These are phyloP conservation scores for Nitzschia palea DNA, from an alignment of 108 stramenopile genomes.

Conservation along the genomic window DNA sequence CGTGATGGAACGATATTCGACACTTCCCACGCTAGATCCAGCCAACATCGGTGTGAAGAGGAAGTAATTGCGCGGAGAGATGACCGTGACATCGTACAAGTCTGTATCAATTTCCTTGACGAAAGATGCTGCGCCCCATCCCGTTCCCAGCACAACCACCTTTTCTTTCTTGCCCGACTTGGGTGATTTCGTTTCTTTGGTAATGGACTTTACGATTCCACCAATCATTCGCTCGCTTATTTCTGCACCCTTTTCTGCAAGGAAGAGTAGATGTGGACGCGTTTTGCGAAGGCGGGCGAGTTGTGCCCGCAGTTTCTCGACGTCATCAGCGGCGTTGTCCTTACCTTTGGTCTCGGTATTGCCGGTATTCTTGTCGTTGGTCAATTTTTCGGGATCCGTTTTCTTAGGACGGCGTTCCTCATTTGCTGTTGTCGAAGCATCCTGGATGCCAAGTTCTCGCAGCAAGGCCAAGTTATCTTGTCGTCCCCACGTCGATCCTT, in stretches of 20 bases:
- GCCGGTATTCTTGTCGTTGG: no score
- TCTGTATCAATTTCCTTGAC: slow-evolving; percentile 78
- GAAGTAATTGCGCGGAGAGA: slow-evolving; percentile 93
- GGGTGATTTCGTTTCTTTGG: background rate
- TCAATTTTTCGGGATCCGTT: no score
- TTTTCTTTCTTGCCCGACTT: slow-evolving; percentile 45
- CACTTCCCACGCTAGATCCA: slow-evolving; percentile 89
- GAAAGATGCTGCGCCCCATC: slow-evolving; percentile 92
- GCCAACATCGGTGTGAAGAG: slow-evolving; percentile 97
- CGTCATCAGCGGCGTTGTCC: background rate
- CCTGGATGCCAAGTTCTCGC: no score
- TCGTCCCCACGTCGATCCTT: no score
- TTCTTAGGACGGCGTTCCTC: no score
- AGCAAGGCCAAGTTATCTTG: no score
- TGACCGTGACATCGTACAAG: slow-evolving; percentile 86
- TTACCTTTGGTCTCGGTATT: background rate
- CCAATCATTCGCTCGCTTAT: background rate
- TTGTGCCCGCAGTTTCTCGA: background rate
- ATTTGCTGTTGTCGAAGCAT: no score
- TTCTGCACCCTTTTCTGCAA: background rate
- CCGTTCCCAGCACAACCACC: slow-evolving; percentile 90
- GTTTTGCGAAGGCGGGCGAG: no score
- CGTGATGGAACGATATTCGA: slow-evolving; percentile 89
- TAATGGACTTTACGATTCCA: no score
- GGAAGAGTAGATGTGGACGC: background rate